phyloP scores from a whole-genome alignment of 805 yeast genomes.

The Candida railenensis region DNA sequence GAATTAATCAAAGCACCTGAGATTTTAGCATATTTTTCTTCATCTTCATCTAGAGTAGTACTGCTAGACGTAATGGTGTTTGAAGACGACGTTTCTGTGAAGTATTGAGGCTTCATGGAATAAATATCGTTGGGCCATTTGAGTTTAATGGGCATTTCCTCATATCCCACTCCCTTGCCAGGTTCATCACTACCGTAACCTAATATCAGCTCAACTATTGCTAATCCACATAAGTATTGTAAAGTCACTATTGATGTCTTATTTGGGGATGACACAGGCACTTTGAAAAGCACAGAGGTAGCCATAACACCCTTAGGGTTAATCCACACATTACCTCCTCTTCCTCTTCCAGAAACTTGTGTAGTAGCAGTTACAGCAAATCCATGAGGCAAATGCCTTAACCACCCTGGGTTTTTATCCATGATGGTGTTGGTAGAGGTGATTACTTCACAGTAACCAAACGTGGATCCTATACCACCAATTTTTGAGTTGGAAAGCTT shows the following conservation, averaged over 20 bases:
- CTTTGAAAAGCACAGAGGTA: constrained; percentile 63
- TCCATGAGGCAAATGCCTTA: constrained; percentile 68
- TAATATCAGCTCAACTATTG: constrained; percentile 74
- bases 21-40: constrained; percentile 69
- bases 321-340: constrained; percentile 95
- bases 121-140: constrained; percentile 98
- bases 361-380: constrained; percentile 69
- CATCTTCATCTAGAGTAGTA: constrained; percentile 42
- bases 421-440: constrained; percentile 83
- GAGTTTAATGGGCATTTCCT: constrained; percentile 72
- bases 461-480: constrained; percentile 53
- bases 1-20: constrained; percentile 87
- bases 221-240: constrained; percentile 83
- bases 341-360: constrained; percentile 89
- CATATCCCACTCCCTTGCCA: constrained; percentile 54
- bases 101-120: constrained; percentile 63
- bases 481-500: constrained; percentile 20
- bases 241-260: constrained; percentile 69
- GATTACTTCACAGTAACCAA: constrained; percentile 83
- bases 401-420: constrained; percentile 64
- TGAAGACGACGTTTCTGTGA: constrained; percentile 14
- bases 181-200: constrained; percentile 46
- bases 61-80: constrained; percentile 3
- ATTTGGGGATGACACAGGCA: constrained; percentile 46
- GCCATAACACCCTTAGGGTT: constrained; percentile 93